A percentile compares a stretch with the other conserved stretches of the same genome.
Evolutionary conservation across 139 green algal genomes (phyloP).

Genomic region (Marvania coccoides): DNA sequence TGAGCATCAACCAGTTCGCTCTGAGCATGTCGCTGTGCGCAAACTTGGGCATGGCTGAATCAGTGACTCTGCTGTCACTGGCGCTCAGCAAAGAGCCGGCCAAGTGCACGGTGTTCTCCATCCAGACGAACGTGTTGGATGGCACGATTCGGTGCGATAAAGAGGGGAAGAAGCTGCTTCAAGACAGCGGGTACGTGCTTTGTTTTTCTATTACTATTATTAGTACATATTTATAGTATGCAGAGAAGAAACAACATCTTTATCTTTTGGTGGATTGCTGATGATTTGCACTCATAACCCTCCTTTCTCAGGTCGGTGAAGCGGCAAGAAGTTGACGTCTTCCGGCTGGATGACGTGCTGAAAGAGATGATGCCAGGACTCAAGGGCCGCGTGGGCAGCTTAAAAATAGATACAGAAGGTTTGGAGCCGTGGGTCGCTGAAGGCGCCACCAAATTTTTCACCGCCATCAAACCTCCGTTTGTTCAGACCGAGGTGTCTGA

Average conservation of each 20-base stretch:
- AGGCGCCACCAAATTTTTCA: conserved; percentile 8
- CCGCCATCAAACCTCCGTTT: no score
- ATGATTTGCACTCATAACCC: no score
- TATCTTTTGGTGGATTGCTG: no score
- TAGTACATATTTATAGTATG: no score
- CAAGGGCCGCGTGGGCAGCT: not conserved
- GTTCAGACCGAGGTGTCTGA: no score
- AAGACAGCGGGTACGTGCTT: no score
- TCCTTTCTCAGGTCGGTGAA: not conserved
- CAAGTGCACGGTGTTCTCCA: not conserved
- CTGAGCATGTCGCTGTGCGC: not conserved
- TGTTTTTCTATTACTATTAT: no score
- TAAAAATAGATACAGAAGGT: conserved; percentile 13
- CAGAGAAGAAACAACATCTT: no score
- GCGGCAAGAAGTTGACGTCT: not conserved
- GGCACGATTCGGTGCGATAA: not conserved
- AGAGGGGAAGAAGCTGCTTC: not conserved
- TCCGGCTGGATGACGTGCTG: not conserved
- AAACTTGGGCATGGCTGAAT: not conserved
- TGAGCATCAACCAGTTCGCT: not conserved
- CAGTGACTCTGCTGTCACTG: not conserved
- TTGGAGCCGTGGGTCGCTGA: not conserved
- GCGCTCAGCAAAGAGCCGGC: not conserved
- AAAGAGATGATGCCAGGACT: not conserved
- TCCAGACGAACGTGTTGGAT: not conserved